These are phyloP conservation scores for Anastatica hierochuntica DNA, from an alignment of 345 rosid species.

Conservation along the genomic window DNA sequence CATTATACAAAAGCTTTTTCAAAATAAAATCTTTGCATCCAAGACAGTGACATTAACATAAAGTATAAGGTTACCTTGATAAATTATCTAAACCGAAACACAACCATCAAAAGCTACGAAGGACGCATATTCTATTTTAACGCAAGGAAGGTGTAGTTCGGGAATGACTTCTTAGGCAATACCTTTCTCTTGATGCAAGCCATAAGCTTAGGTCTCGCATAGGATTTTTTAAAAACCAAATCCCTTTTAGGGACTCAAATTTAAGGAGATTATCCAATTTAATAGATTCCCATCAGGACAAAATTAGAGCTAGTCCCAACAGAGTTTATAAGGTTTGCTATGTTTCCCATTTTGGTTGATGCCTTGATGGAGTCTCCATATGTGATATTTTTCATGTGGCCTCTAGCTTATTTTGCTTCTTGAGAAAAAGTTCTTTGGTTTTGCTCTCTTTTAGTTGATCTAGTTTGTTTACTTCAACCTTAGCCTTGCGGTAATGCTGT, in stretches of 20 bases:
- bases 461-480: slow-evolving; percentile 88
- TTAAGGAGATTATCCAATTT: background rate
- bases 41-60: no score
- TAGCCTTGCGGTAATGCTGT: slow-evolving; percentile 80
- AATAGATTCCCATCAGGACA: slow-evolving; percentile 6
- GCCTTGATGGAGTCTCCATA: slow-evolving; percentile 76
- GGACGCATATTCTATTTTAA: background rate
- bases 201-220: background rate
- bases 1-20: no score
- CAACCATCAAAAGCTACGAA: no score
- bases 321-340: slow-evolving; percentile 56
- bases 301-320: slow-evolving; percentile 34
- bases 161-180: slow-evolving; percentile 12
- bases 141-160: slow-evolving; percentile 18
- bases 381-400: slow-evolving; percentile 74
- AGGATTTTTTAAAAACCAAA: slow-evolving; percentile 9
- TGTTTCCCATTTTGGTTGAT: slow-evolving; percentile 52
- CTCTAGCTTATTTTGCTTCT: slow-evolving; percentile 75
- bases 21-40: no score
- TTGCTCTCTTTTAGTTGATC: slow-evolving; percentile 88
- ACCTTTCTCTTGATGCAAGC: slow-evolving; percentile 17
- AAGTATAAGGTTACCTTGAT: no score
- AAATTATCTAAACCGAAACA: no score
- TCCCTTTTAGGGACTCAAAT: background rate
- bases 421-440: slow-evolving; percentile 80